Evolutionary conservation across 768 basidiomycete genomes (phyloP), one percentile per base, ranked within the genome.

Genomic region (Clavulina sp.): DNA sequence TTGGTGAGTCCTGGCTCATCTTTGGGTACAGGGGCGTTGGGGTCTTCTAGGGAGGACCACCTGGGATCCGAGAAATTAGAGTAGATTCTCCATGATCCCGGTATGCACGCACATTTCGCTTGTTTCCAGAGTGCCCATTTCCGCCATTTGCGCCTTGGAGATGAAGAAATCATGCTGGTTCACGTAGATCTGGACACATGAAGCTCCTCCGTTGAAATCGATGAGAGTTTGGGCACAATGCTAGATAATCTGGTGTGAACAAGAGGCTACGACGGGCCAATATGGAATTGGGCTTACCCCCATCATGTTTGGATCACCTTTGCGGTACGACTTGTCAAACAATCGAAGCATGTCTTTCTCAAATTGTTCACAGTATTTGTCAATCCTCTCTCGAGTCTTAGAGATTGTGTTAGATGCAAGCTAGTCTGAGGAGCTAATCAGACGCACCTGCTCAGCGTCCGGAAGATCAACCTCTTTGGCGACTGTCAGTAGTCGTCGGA

Each of bases 161-260:
- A 97, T 96, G 72, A 99, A 99, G 71, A 99, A 99, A 63, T 97
- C 95, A 59, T 99, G 95, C 62, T 99, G 95, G 60, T 97, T 99
- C 51, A 99, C 95, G 60, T 97, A 99, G 9, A 97, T 87, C 65
- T 96, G 92, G 4, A 99, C 84, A 61, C 95, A 97, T 0, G 91
- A 93, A 41, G 84, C 71, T 5, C 95, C 95, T 4, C 95, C 95
- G 57, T 99, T 99, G 69, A 99, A 99, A 64, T 97, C 95, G 18
- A 95, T 75, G 4, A 99, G 70, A 2, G 88, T 93, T 68, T 92
- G 86, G 0, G 95, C 93, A 61, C 93, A 97, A 62, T 97, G 95
- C 93, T 99, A 60, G 38, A n/a, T 29, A n/a, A 41, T 19, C 32
- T 13, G 50, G 23, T 6, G 7, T 52, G 29, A 7, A 43, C 41